Base-by-base conservation (phyloP, 208 protist species). In the Crithidia fasciculata region DNA sequence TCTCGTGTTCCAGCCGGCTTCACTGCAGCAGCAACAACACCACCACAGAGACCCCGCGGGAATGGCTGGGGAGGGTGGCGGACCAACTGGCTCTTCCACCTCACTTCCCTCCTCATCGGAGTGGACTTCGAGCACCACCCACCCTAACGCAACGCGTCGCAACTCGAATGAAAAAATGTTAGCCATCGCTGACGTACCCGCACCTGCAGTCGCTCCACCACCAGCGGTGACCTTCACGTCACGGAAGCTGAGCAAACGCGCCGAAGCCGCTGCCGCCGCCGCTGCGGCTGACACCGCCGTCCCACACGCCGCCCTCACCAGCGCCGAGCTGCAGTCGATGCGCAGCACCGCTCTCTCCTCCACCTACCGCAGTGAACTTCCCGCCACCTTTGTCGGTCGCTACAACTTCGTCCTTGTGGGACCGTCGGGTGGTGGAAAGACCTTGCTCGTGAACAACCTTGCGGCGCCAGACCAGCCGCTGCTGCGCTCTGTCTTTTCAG, bases 331-430 rank as follows among this genome's bases (percentile, higher is more conserved):
- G 49, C 67, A 79, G 39, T 67, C 53, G 9, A 74, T 74, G 60
- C 60, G 66, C 2, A 10, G 37, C 36, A 65, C 6, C 44, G 39
- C 43, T 0, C 16, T 41, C 44, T 47, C 57, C 2, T 63, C 45
- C 52, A 56, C 53, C 2, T 68, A 76, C 53, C 69, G 65, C 64
- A 82, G 69, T 36, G 72, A 82, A 16, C 57, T 67, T 0, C 69
- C 67, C 0, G 70, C 69, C 5, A 61, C 50, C 4, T 83, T 89
- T 50, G 66, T 88, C 0, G 84, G 84, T 18, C 87, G 81, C 16
- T 88, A 96, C 81, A 94, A 86, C n/a, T 75, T 95, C 47, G 74
- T 93, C 39, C 84, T 94, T 54, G 19, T 96, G 0, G 92, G 92
- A 2, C 64, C 81, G 0, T 70, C 79, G 4, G 76, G 78, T 44